Conservation (phyloP, 352 stramenopile genomes). For the Phytophthora hybrid region DNA sequence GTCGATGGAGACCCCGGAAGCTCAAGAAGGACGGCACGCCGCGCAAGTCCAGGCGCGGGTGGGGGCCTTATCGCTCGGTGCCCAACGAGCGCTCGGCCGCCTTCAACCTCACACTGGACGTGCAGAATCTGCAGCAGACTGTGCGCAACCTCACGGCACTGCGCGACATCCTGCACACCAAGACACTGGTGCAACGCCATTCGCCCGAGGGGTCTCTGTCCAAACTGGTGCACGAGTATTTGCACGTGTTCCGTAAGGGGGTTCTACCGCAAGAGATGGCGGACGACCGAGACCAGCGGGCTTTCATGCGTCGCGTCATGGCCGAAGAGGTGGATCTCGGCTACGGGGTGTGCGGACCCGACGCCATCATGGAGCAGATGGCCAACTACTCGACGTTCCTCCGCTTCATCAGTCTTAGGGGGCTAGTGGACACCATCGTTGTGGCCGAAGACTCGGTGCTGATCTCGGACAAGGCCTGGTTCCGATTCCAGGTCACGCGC, state of each 20-base stretch:
- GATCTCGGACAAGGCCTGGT: conserved; percentile 18
- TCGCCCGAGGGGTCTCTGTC: conserved; percentile 35
- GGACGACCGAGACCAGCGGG: conserved; percentile 25
- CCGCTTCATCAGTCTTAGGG: conserved; percentile 14
- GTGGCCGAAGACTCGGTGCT: conserved; percentile 29
- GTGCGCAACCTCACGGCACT: conserved; percentile 37
- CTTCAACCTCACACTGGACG: conserved; percentile 59
- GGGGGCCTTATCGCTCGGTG: conserved; percentile 46
- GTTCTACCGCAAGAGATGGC: conserved; percentile 7
- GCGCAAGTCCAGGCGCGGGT: conserved; percentile 29
- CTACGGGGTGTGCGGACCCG: conserved; percentile 22
- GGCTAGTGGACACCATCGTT: conserved; percentile 13
- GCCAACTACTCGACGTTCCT: conserved; percentile 21
- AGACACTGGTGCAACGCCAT: conserved; percentile 32
- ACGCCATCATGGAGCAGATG: conserved; percentile 38
- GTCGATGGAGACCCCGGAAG: background rate
- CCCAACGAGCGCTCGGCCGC: conserved; percentile 48
- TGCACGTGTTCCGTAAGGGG: conserved; percentile 36
- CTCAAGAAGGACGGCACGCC: conserved; percentile 30
- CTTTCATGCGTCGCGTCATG: conserved; percentile 37
- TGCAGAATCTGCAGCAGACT: conserved; percentile 52
- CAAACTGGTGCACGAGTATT: conserved; percentile 37
- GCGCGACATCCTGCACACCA: conserved; percentile 29
- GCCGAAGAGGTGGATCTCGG: conserved; percentile 36
- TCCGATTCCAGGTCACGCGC: conserved; percentile 34